Base-by-base conservation (phyloP, 495 filamentous ascomycete genomes). In the Pyronema omphalodes region DNA sequence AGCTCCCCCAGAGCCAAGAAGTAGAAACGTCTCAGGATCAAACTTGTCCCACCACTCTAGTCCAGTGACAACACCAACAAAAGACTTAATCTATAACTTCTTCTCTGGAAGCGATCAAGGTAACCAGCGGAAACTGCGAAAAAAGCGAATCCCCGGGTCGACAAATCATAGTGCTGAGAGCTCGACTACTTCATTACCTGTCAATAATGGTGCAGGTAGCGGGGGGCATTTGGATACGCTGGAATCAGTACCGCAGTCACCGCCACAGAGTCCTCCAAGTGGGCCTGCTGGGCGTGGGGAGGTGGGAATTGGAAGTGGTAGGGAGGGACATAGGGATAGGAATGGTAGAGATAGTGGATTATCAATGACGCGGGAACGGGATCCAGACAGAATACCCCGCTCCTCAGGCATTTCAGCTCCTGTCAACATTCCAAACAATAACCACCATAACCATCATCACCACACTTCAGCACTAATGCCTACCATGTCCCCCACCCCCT, bases 131-230 rank as follows among this genome's bases (percentile, higher is more conserved):
- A 89, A 89, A 67, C 67, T 95, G 57, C 80, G 76, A 63, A 95
- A 95, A 69, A 88, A 83, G 69, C 76, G 82, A 39, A 70, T 83
- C 29, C 79, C 80, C 1, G 78, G 79, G 14, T 84, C 82, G 60
- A 71, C 79, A 14, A 86, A 84, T 58, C 79, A 76, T 33, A 93
- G 87, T 59, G 86, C 88, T 0, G 84, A 93, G 55, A 91, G 85
- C 55, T 95, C 88, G 6, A 79, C 78, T 6, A 74, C 80, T 1
- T 93, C 87, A 3, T 69, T 95, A 12, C 72, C 76, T 11, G 11
- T 14, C 44, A 41, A 41, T 17, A 41, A 12, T 17, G 39, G 11
- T 41, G 39, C 23, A 29, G 23, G 23, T 29, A 29, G 2, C 23
- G 23, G 23, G 5, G 23, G 23, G 5, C 23, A 29, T 29, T 29